A percentile compares a stretch with the other conserved stretches of the same genome.
Conservation (phyloP, 768 basidiomycete species). For the Macrocybe gigantea region DNA sequence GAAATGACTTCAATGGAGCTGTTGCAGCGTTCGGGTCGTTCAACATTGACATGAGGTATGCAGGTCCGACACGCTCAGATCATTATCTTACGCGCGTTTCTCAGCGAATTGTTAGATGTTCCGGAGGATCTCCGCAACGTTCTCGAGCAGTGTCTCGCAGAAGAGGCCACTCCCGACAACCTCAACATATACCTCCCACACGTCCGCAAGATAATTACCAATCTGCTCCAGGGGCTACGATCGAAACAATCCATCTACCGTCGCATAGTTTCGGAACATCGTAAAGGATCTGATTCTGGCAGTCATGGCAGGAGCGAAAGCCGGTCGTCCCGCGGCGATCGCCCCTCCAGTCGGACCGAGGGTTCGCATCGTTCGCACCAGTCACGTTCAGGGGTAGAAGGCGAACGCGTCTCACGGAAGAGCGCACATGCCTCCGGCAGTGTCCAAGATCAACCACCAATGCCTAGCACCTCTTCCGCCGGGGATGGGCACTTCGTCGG, state of each 20-base stretch:
- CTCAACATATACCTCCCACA: slow-evolving; percentile 86
- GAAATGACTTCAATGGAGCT: slow-evolving; percentile 95
- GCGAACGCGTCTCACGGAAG: slow-evolving; percentile 30
- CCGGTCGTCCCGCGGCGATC: slow-evolving; percentile 47
- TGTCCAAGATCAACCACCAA: slow-evolving; percentile 25
- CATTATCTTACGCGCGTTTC: slow-evolving; percentile 6
- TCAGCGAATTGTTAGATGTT: slow-evolving; percentile 80
- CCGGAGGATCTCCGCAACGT: slow-evolving; percentile 86
- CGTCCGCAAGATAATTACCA: slow-evolving; percentile 90
- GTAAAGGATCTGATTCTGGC: slow-evolving; percentile 42
- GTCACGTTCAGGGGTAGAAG: slow-evolving; percentile 32
- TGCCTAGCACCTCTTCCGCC: slow-evolving; percentile 14
- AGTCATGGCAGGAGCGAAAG: slow-evolving; percentile 51
- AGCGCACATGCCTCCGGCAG: slow-evolving; percentile 35
- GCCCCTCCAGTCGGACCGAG: slow-evolving; percentile 35
- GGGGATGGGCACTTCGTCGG: slow-evolving; percentile 44
- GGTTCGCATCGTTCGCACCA: slow-evolving; percentile 42
- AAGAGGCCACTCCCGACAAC: slow-evolving; percentile 81
- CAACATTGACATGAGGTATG: slow-evolving; percentile 89
- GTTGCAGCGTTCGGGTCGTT: slow-evolving; percentile 83
- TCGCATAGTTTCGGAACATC: slow-evolving; percentile 60
- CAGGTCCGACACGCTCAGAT: slow-evolving; percentile 11
- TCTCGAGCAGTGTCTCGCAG: slow-evolving; percentile 87
- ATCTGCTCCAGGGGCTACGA: slow-evolving; percentile 88
- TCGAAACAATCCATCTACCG: slow-evolving; percentile 88